Percentiles rank a stretch among this genome's conserved stretches.
Evolutionary conservation across 495 filamentous ascomycete genomes (phyloP).

Genomic region (Penicillium parvum): DNA sequence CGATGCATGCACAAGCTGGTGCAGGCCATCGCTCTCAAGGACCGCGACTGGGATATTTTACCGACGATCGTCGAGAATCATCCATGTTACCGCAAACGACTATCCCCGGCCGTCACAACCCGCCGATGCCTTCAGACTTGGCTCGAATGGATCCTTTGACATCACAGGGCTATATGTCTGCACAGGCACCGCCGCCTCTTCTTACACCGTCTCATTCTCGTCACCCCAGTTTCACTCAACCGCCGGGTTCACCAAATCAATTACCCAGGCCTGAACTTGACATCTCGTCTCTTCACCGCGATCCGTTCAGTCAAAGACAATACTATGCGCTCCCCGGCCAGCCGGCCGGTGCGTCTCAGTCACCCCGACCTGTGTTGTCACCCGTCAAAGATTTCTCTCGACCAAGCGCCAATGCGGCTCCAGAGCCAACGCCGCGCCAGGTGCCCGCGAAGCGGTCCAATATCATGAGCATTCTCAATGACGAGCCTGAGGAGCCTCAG

Average conservation of each 20-base stretch:
- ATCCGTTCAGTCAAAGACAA: conserved; percentile 32
- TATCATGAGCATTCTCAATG: conserved; percentile 56
- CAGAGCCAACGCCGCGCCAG: conserved; percentile 40
- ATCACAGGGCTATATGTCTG: conserved; percentile 30
- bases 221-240: conserved; percentile 35
- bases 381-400: conserved; percentile 40
- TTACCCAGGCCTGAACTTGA: conserved; percentile 33
- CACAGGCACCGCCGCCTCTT: conserved; percentile 27
- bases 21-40: conserved; percentile 30
- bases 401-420: conserved; percentile 32
- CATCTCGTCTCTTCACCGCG: conserved; percentile 35
- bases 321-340: conserved; percentile 29
- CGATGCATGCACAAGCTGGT: conserved; percentile 25
- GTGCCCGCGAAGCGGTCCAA: conserved; percentile 55
- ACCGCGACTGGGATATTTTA: conserved; percentile 42
- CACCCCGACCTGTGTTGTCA: conserved; percentile 33
- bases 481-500: conserved; percentile 53
- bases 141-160: conserved; percentile 37
- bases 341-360: conserved; percentile 26
- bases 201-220: conserved; percentile 37
- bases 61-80: conserved; percentile 42
- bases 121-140: conserved; percentile 29
- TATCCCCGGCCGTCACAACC: conserved; percentile 30
- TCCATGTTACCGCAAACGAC: conserved; percentile 27
- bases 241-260: conserved; percentile 37